Evolutionary conservation across 31 red algal species (phyloP), one percentile per base, ranked within the genome.

Genomic region (Asparagopsis taxiformis): DNA sequence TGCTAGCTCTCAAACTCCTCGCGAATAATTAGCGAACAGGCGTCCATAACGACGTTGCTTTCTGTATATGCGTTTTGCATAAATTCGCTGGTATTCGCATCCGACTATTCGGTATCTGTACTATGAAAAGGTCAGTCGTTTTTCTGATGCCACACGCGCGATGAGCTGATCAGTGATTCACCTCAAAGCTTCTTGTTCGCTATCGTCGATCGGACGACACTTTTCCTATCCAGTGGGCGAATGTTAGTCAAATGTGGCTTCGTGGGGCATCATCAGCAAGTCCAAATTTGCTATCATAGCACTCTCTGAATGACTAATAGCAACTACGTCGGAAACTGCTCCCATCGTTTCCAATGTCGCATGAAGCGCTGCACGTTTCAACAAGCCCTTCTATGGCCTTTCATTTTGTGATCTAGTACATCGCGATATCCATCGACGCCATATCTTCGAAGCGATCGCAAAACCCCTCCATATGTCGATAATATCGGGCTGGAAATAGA

Each of bases 321-420:
- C 84, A 32, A 46, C 44, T 0, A 88, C 84, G 24, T 88, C 84
- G 9, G 55, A 53, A 15, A 88, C 1, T 6, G 73, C 64, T 15
- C 71, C 31, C 50, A 88, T 70, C 25, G 84, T 88, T 52, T 88
- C 84, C 21, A 77, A 11, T 22, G 84, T 88, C 3, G 84, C 84
- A 11, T 68, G 73, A 10, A 88, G 44, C 3, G 73, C 68, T 21
- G 72, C 84, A 17, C 84, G 15, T 43, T 71, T 56, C 57, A 79
- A 25, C 84, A 72, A 88, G 0, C 73, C 72, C 15, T 60, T 63
- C 31, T 68, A n/a, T n/a, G 75, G 13, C 72, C 75, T 17, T 79
- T 26, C 48, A 88, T 55, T 2, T 62, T 79, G 29, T 88, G 68
- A 22, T 79, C 84, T 10, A 72, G 38, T 21, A 88, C 53, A 41